Evolutionary conservation across 768 basidiomycete species (phyloP).

Genomic region (Agrocybe praecox): DNA sequence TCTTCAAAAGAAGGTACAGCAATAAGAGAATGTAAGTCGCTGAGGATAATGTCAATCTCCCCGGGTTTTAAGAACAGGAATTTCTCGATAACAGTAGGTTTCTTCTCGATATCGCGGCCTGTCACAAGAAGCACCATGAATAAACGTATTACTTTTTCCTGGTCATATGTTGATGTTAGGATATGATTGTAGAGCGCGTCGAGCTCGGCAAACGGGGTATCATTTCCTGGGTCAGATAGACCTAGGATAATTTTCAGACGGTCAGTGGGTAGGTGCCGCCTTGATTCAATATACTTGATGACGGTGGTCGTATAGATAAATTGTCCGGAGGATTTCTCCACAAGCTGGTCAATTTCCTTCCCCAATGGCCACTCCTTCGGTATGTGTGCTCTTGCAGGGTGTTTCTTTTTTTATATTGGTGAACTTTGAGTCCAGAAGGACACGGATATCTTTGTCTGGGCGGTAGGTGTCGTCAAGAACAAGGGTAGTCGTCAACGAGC

Average conservation of each 20-base stretch:
- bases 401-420: constrained; percentile 10
- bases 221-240: constrained; percentile 1
- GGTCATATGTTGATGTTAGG: constrained; percentile 2
- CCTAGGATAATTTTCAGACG: constrained; percentile 11
- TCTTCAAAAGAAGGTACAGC: background rate
- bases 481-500: background rate
- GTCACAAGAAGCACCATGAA: background rate
- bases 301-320: constrained; percentile 19
- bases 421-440: constrained; percentile 12
- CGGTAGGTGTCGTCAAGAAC: constrained; percentile 11
- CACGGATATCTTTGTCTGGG: constrained; percentile 10
- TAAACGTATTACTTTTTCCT: background rate
- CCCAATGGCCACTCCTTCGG: constrained; percentile 4
- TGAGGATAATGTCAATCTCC: constrained; percentile 12
- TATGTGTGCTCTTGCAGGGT: constrained; percentile 3
- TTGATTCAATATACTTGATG: constrained; percentile 11
- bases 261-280: constrained; percentile 3
- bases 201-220: constrained; percentile 11
- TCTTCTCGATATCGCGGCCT: background rate
- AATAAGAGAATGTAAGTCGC: constrained; percentile 14
- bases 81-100: constrained; percentile 1
- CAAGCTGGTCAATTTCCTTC: background rate
- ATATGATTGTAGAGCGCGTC: constrained; percentile 11
- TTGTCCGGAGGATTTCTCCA: constrained; percentile 17
- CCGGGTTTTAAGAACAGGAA: constrained; percentile 10